These are phyloP conservation scores for Solidago caesia DNA, from an alignment of 129 eudicot species.

Conservation along the genomic window DNA sequence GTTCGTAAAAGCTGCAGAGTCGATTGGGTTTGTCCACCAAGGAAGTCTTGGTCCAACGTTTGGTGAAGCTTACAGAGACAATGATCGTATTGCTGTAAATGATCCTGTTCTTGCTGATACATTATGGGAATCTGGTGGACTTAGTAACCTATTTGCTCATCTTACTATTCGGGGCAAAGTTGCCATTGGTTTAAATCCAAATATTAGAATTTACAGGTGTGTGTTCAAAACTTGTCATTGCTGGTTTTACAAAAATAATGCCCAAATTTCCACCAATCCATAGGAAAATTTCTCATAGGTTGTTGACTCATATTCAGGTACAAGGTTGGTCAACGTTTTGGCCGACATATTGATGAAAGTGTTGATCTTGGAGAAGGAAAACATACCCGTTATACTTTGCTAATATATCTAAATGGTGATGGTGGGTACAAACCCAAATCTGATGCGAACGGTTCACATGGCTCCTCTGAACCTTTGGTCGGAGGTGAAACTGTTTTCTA, in stretches of 20 bases:
- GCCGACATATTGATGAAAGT: conserved; percentile 97
- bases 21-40: conserved; percentile 87
- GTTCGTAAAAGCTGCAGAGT: conserved; percentile 66
- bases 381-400: conserved; percentile 72
- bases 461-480: conserved; percentile 54
- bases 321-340: conserved; percentile 88
- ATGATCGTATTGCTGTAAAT: conserved; percentile 76
- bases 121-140: conserved; percentile 75
- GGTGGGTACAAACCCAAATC: conserved; percentile 40
- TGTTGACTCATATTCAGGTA: conserved; percentile 49
- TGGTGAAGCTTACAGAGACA: conserved; percentile 98
- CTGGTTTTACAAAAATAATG: background rate
- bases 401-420: conserved; percentile 81
- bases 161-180: conserved; percentile 78
- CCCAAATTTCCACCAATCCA: background rate
- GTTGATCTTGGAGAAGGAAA: conserved; percentile 83
- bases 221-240: conserved; percentile 1
- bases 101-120: conserved; percentile 76
- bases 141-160: conserved; percentile 51
- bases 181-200: conserved; percentile 92
- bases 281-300: background rate
- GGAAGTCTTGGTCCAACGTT: conserved; percentile 94
- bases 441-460: conserved; percentile 31
- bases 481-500: conserved; percentile 99
- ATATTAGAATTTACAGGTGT: conserved; percentile 88